Conservation (phyloP, 106 monocot species). For the Dioscorea zingiberensis region DNA sequence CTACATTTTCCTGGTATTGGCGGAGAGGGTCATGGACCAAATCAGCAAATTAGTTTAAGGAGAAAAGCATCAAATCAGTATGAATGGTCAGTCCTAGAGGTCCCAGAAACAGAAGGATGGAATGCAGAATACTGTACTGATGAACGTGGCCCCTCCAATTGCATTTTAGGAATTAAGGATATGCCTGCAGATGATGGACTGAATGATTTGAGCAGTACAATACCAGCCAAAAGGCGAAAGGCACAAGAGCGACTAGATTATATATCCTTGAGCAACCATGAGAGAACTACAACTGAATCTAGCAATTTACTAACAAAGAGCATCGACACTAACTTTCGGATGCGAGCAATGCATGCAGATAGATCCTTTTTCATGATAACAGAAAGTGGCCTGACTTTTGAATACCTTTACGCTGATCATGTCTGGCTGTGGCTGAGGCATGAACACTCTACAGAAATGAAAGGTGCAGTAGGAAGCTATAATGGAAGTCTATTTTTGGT, state of each 20-base stretch:
- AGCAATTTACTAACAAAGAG: constrained; percentile 41
- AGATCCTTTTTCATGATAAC: constrained; percentile 73
- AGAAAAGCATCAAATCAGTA: constrained; percentile 51
- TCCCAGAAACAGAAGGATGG: constrained; percentile 95
- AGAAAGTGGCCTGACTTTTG: constrained; percentile 55
- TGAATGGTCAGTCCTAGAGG: constrained; percentile 80
- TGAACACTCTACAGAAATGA: constrained; percentile 51
- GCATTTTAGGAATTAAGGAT: constrained; percentile 62
- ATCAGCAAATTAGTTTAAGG: constrained; percentile 27
- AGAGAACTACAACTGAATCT: constrained; percentile 17
- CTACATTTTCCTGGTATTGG: constrained; percentile 64
- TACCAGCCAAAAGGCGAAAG: constrained; percentile 31
- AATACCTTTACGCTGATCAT: constrained; percentile 47
- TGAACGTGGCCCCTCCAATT: constrained; percentile 64
- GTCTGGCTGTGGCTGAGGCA: constrained; percentile 81
- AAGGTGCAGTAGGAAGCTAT: constrained; percentile 62
- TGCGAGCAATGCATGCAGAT: constrained; percentile 71
- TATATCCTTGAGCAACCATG: constrained; percentile 22
- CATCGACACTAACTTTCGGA: constrained; percentile 41
- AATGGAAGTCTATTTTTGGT: constrained; percentile 85
- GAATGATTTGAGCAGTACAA: constrained; percentile 16
- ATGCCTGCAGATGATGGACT: constrained; percentile 18
- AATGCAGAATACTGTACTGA: constrained; percentile 87
- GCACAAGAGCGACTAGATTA: constrained; percentile 40
- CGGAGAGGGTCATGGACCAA: constrained; percentile 51